Evolutionary conservation across 176 grass and related monocot species (phyloP), one percentile per base, ranked within the genome.

Genomic region (Lolium rigidum): DNA sequence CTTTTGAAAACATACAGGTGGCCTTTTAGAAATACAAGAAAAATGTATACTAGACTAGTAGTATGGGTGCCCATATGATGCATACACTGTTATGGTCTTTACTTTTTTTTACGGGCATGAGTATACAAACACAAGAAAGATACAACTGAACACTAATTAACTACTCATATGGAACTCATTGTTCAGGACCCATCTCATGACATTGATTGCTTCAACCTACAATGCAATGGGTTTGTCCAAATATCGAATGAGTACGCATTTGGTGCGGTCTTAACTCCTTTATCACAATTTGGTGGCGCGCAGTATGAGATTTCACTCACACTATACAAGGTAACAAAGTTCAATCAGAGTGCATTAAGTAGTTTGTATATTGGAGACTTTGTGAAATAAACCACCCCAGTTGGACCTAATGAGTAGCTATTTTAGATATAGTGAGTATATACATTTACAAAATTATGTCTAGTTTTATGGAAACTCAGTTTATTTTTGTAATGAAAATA

Each of bases 221-320:
- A 69, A 41, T 69, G 66, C 35, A 41, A 69, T 69, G 66, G 66
- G 14, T 69, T 41, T 41, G 66, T 69, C 4, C 66, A 69, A 41
- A 69, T 69, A 69, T 69, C 66, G 41, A 69, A 69, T 8, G 66
- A 69, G 35, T 69, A 69, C 4, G 31, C 66, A 39, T 41, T 69
- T 18, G 66, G 66, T 41, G 66, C 66, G 2, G 66, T 35, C 35
- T 69, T 69, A 41, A 69, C 66, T 69, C 66, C 66, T 69, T 69
- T 69, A 10, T 69, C 66, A 69, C 15, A 18, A 39, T 39, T 69
- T 69, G 35, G 16, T 20, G 66, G 37, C 2, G 7, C 16, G 10
- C 66, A 69, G 3, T 39, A 38, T 69, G 66, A 69, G 35, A 69
- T 69, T 69, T 39, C 35, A 18, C 35, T 69, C 16, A 69, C 66